Percentiles rank a stretch among this genome's conserved stretches.
These are phyloP conservation scores for Stephania japonica DNA, from an alignment of 164 flowering plant genomes.

Conservation along the genomic window DNA sequence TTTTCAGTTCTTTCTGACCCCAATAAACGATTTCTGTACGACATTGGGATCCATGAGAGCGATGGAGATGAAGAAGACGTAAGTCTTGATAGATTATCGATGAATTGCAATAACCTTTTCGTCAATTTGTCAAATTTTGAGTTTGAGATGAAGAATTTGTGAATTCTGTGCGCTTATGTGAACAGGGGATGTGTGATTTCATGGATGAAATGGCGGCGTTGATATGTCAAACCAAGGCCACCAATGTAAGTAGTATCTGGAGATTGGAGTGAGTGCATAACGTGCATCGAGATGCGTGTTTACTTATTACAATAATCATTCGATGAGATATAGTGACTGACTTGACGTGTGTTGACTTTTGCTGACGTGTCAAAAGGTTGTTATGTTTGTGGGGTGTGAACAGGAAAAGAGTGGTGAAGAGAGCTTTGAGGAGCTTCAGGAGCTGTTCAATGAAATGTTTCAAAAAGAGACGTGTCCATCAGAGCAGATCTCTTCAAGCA, in stretches of 20 bases:
- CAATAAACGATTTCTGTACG: slow-evolving; percentile 82
- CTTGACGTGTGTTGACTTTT: too few species aligned
- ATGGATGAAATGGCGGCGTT: slow-evolving; percentile 75
- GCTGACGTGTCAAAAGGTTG: too few species aligned
- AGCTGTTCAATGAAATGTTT: slow-evolving; percentile 67
- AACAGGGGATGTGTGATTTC: slow-evolving; percentile 92
- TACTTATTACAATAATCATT: too few species aligned
- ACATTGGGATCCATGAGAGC: slow-evolving; percentile 62
- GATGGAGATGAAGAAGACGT: slow-evolving; percentile 58
- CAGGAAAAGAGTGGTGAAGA: slow-evolving; percentile 52
- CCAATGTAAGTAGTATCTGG: slow-evolving; percentile 38
- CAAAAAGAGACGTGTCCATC: slow-evolving; percentile 27
- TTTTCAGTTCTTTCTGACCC: slow-evolving; percentile 74
- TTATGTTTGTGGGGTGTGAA: not conserved
- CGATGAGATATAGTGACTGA: too few species aligned
- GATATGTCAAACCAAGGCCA: slow-evolving; percentile 63
- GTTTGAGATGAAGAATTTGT: not conserved
- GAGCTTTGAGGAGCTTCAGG: slow-evolving; percentile 64
- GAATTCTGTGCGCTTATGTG: slow-evolving; percentile 4
- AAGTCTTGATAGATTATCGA: not conserved
- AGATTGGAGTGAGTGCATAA: too few species aligned
- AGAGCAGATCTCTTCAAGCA: not conserved
- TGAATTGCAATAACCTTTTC: too few species aligned
- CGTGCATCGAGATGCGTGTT: too few species aligned
- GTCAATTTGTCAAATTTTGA: not conserved